Percentiles rank a stretch among this genome's conserved stretches.
Conservation (phyloP, 345 rosid species). For the Psidium guajava region DNA sequence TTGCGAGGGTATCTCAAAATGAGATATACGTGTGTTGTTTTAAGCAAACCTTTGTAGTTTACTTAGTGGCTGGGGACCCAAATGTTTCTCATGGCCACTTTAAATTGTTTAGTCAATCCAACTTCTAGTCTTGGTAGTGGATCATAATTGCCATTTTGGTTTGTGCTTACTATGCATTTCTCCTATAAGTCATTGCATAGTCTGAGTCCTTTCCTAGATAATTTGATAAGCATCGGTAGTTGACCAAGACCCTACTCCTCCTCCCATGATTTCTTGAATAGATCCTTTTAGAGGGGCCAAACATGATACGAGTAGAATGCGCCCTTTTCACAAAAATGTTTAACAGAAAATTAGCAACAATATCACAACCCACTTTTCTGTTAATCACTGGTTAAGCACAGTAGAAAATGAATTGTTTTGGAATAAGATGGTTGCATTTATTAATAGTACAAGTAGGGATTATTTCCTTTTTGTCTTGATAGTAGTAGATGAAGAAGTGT, state of each 20-base stretch:
- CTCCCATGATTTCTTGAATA: not conserved
- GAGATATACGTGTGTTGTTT: not conserved
- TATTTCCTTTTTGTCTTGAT: not conserved
- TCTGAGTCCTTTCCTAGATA: not conserved
- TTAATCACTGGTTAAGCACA: not conserved
- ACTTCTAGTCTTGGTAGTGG: not conserved
- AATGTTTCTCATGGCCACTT: not conserved
- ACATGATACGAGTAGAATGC: not conserved
- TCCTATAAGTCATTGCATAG: not conserved
- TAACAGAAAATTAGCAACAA: not conserved
- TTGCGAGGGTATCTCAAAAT: not conserved
- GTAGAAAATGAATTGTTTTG: not conserved
- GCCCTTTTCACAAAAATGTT: not conserved
- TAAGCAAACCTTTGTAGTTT: not conserved
- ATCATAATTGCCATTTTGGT: not conserved
- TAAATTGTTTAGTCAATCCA: not conserved
- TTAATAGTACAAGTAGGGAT: not conserved
- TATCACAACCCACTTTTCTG: not conserved
- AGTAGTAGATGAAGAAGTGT: not conserved
- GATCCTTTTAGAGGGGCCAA: not conserved
- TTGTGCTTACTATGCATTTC: not conserved
- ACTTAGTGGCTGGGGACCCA: not conserved
- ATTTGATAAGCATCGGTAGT: not conserved
- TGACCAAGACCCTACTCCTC: not conserved
- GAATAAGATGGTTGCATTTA: not conserved